A percentile compares a stretch with the other conserved stretches of the same genome.
These are phyloP conservation scores for Suillus placidus DNA, from an alignment of 768 basidiomycete species.

Conservation along the genomic window DNA sequence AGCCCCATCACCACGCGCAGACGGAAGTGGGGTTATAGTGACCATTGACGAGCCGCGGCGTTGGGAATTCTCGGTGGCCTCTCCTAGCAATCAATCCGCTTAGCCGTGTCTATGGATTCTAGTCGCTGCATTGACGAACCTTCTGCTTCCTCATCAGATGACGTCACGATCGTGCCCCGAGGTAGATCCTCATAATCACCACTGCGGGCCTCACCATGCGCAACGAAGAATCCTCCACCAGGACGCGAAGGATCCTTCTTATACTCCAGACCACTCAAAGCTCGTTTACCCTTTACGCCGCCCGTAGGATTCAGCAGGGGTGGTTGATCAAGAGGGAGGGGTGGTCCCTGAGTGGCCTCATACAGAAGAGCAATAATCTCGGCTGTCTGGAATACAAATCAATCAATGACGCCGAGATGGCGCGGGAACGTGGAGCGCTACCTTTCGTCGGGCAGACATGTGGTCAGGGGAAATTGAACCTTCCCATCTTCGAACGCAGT, in stretches of 20 bases:
- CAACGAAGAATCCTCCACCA: conserved; percentile 87
- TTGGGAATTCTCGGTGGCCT: conserved; percentile 19
- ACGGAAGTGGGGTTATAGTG: conserved; percentile 52
- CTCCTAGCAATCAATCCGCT: conserved; percentile 12
- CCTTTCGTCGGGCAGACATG: conserved; percentile 94
- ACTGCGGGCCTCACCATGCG: conserved; percentile 48
- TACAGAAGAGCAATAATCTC: conserved; percentile 92
- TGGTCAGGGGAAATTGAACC: conserved; percentile 85
- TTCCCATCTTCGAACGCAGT: conserved; percentile 89
- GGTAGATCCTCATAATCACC: conserved; percentile 57
- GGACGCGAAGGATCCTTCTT: conserved; percentile 79
- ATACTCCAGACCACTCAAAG: conserved; percentile 62
- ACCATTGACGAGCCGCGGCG: conserved; percentile 48
- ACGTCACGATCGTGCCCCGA: conserved; percentile 55
- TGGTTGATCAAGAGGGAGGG: conserved; percentile 53
- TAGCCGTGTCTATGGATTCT: conserved; percentile 14
- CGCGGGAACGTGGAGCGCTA: conserved; percentile 29
- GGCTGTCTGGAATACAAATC: conserved; percentile 61
- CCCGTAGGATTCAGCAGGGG: conserved; percentile 81
- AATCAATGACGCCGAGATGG: neutral
- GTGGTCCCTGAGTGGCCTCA: conserved; percentile 87
- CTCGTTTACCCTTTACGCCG: conserved; percentile 60
- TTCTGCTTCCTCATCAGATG: conserved; percentile 50
- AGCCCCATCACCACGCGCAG: conserved; percentile 31
- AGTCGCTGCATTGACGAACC: conserved; percentile 43